Percentiles rank a stretch among this genome's conserved stretches.
Conservation (phyloP, 2,329 filamentous ascomycete species). For the Chaetomium sp. region DNA sequence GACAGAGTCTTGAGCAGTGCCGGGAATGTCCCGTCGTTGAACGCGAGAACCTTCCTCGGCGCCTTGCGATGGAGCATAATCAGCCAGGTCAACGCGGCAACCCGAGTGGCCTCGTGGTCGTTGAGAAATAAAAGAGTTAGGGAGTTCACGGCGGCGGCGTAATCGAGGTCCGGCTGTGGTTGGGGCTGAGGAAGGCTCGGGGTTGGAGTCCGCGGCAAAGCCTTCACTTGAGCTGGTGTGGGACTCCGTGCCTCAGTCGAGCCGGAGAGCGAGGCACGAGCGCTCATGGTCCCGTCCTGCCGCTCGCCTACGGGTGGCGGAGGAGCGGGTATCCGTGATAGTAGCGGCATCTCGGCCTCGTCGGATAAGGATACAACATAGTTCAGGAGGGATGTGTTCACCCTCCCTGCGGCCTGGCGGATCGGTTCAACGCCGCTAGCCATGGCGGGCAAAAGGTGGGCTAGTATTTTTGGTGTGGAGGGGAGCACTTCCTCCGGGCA, state of each 20-base stretch:
- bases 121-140: slow-evolving; percentile 93
- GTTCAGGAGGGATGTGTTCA: slow-evolving; percentile 89
- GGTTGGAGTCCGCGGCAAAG: slow-evolving; percentile 49
- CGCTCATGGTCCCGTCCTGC: slow-evolving; percentile 51
- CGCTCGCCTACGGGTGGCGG: slow-evolving; percentile 49
- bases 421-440: slow-evolving; percentile 89
- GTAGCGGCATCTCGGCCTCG: slow-evolving; percentile 53
- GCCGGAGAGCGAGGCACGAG: slow-evolving; percentile 55
- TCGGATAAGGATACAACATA: slow-evolving; percentile 91
- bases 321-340: slow-evolving; percentile 47
- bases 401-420: slow-evolving; percentile 80
- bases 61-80: slow-evolving; percentile 98
- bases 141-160: slow-evolving; percentile 90
- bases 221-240: slow-evolving; percentile 53
- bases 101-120: slow-evolving; percentile 92
- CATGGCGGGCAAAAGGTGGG: slow-evolving; percentile 90
- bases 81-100: slow-evolving; percentile 91
- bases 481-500: slow-evolving; percentile 94
- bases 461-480: slow-evolving; percentile 89
- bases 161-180: slow-evolving; percentile 80
- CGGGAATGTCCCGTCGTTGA: slow-evolving; percentile 96
- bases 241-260: slow-evolving; percentile 55
- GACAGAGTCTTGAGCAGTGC: slow-evolving; percentile 94
- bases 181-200: slow-evolving; percentile 45
- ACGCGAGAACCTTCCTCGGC: slow-evolving; percentile 87